Evolutionary conservation across 1,284 basidiomycete species (phyloP).

Genomic region (Irpex sp.): DNA sequence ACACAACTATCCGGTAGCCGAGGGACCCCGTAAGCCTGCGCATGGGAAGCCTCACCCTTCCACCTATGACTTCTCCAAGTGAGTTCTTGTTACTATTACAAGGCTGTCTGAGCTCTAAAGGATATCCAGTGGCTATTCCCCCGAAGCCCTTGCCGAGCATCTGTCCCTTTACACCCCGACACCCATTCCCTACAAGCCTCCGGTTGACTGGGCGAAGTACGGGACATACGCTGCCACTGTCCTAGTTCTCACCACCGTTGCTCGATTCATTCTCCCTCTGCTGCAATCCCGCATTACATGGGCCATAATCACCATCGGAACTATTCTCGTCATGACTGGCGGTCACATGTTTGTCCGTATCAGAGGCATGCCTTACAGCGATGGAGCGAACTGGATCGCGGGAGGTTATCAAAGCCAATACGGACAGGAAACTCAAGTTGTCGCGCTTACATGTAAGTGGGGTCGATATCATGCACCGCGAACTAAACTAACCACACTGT

Average conservation of each 20-base stretch:
- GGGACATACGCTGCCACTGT: constrained; percentile 40
- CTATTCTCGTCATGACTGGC: constrained; percentile 80
- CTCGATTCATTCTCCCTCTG: constrained; percentile 67
- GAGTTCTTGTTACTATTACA: constrained; percentile 17
- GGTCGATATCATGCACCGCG: too few species aligned
- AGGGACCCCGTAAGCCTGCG: constrained; percentile 61
- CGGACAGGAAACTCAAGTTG: constrained; percentile 90
- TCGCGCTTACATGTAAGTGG: constrained; percentile 81
- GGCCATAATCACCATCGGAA: constrained; percentile 61
- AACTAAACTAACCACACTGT: too few species aligned
- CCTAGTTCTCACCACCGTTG: constrained; percentile 34
- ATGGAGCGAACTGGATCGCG: constrained; percentile 77
- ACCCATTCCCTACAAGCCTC: constrained; percentile 70
- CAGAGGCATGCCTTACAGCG: constrained; percentile 74
- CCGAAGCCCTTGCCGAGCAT: constrained; percentile 73
- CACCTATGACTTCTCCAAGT: constrained; percentile 81
- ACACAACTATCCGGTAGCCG: constrained; percentile 69
- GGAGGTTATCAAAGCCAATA: constrained; percentile 88
- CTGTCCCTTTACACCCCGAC: constrained; percentile 70
- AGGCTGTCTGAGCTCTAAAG: background rate
- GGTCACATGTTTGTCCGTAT: constrained; percentile 99
- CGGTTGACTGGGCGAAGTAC: constrained; percentile 65
- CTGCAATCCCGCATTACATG: constrained; percentile 79
- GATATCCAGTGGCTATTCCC: constrained; percentile 73
- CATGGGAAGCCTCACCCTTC: constrained; percentile 51